Evolutionary conservation across 108 stramenopile genomes (phyloP).

Genomic region (Conticribra weissflogii): DNA sequence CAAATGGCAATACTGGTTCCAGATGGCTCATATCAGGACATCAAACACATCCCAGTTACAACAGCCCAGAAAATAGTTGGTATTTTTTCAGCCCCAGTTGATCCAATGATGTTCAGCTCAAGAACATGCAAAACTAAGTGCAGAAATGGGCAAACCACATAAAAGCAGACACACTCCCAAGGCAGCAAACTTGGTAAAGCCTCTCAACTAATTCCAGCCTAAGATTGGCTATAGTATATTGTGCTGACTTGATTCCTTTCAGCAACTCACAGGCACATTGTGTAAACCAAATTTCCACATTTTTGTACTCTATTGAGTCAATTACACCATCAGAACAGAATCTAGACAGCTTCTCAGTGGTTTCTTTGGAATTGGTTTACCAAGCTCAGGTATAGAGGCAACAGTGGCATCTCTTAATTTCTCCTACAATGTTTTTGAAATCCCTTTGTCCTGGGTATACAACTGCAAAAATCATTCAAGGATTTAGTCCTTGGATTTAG

Average conservation of each 20-base stretch:
- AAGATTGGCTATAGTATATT: constrained; percentile 5
- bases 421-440: no score
- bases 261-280: background rate
- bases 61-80: background rate
- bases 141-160: background rate
- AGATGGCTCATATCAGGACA: background rate
- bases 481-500: no score
- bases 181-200: background rate
- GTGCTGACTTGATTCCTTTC: background rate
- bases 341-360: no score
- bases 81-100: background rate
- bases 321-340: no score
- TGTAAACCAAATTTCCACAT: constrained; percentile 10
- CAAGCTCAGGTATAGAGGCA: no score
- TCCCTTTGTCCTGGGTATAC: no score
- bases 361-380: no score
- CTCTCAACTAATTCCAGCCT: background rate
- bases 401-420: no score
- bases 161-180: no score
- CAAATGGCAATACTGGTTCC: background rate
- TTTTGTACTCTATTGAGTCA: no score
- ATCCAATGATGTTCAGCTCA: no score
- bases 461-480: no score
- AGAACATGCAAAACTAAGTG: background rate
- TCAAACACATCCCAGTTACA: background rate